Evolutionary conservation across 2,329 filamentous ascomycete genomes (phyloP).

Genomic region (Botrytis deweyae): DNA sequence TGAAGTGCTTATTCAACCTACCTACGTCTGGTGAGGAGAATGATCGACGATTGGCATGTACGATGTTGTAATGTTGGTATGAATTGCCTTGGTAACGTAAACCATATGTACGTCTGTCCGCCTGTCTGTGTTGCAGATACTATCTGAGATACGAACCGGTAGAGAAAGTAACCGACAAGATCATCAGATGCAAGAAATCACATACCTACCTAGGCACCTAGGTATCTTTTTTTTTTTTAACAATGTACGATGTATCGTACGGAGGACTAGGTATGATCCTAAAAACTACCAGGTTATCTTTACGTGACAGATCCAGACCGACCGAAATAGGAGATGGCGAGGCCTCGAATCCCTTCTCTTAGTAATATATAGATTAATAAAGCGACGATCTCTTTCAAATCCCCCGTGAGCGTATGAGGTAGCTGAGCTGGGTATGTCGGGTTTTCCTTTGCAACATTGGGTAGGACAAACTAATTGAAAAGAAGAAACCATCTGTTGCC

Average conservation of each 20-base stretch:
- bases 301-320: neutral
- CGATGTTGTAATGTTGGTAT: neutral
- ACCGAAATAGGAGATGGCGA: neutral
- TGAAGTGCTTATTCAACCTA: neutral
- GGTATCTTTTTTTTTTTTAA: neutral
- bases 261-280: neutral
- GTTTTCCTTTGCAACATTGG: neutral
- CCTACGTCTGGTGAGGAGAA: neutral
- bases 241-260: neutral
- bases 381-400: neutral
- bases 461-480: neutral
- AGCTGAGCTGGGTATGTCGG: neutral
- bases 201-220: neutral
- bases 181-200: neutral
- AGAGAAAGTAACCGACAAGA: neutral
- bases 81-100: neutral
- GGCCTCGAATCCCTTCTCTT: constrained; percentile 5
- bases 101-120: neutral
- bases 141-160: neutral
- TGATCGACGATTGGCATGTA: neutral
- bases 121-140: neutral
- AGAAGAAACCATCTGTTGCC: neutral
- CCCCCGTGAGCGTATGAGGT: neutral
- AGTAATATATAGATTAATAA: neutral
- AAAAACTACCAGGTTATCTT: neutral